Percentiles rank a stretch among this genome's conserved stretches.
These are phyloP conservation scores for Citrus cavaleriei DNA, from an alignment of 345 rosid species.

Conservation along the genomic window DNA sequence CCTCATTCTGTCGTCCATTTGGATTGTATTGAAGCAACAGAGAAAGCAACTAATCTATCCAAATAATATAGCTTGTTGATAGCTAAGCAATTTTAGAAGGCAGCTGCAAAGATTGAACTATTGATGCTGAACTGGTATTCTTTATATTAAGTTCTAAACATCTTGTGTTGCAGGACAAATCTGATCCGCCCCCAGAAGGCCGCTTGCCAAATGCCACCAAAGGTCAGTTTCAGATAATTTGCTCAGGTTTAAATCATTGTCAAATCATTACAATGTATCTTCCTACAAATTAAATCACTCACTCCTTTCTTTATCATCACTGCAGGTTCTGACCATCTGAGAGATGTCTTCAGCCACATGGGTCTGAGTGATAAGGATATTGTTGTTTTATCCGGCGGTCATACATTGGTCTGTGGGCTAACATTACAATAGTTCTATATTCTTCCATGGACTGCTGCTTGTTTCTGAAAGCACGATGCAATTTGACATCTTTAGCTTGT, in stretches of 20 bases:
- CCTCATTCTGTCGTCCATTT: neutral
- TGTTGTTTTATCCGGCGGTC: slow-evolving; percentile 86
- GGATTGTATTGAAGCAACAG: neutral
- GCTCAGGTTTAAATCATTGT: neutral
- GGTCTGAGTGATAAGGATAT: slow-evolving; percentile 83
- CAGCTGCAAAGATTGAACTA: neutral
- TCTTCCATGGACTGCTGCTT: neutral
- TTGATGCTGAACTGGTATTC: neutral
- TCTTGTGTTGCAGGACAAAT: slow-evolving; percentile 58
- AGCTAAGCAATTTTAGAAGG: neutral
- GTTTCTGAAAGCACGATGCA: neutral
- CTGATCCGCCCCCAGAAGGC: slow-evolving; percentile 80
- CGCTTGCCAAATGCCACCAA: slow-evolving; percentile 83
- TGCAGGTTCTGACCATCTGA: slow-evolving; percentile 76
- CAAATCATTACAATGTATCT: neutral
- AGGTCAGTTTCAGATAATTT: slow-evolving; percentile 30
- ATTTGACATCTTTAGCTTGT: neutral
- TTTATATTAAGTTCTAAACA: too few relatives aligned
- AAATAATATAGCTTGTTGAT: too few relatives aligned
- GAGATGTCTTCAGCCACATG: slow-evolving; percentile 85
- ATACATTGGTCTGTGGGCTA: slow-evolving; percentile 56
- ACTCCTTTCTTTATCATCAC: neutral
- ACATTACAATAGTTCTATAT: neutral
- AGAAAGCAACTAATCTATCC: neutral
- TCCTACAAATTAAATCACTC: neutral